Conservation (phyloP, 768 basidiomycete genomes). For the Phylloporus arenicola region DNA sequence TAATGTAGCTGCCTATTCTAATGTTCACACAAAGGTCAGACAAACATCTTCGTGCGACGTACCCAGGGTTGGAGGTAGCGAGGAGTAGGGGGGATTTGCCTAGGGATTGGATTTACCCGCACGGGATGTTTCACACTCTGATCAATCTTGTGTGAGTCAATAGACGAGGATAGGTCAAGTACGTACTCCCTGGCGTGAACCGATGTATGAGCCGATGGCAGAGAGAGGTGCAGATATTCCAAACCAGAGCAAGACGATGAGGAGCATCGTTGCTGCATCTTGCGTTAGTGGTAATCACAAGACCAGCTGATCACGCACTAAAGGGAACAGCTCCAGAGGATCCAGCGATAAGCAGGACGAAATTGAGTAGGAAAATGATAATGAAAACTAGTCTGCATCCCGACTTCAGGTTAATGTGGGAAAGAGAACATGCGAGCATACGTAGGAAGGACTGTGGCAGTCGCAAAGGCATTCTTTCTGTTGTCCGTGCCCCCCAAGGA, state of each 20-base stretch:
- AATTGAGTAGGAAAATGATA: conserved; percentile 83
- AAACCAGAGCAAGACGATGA: conserved; percentile 86
- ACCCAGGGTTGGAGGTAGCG: conserved; percentile 84
- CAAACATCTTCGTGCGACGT: conserved; percentile 19
- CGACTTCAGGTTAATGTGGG: conserved; percentile 4
- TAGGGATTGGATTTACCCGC: conserved; percentile 86
- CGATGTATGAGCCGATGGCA: conserved; percentile 79
- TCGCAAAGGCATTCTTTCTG: conserved; percentile 79
- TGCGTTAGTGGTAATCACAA: not conserved
- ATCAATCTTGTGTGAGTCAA: conserved; percentile 9
- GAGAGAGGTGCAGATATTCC: conserved; percentile 90
- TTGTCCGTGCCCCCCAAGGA: conserved; percentile 69
- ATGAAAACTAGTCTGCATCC: conserved; percentile 67
- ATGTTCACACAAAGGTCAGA: conserved; percentile 5
- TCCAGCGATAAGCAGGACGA: conserved; percentile 77
- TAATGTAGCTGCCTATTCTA: conserved; percentile 55
- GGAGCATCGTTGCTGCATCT: conserved; percentile 67
- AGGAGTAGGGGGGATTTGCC: conserved; percentile 89
- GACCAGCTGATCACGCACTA: conserved; percentile 40
- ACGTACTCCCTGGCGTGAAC: conserved; percentile 79
- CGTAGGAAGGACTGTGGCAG: conserved; percentile 86
- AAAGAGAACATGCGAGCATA: conserved; percentile 32
- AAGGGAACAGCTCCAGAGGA: conserved; percentile 97
- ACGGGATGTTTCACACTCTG: conserved; percentile 78
- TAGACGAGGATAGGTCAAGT: not conserved